These are phyloP conservation scores for Drosera capensis DNA, from an alignment of 148 eudicot genomes.

Conservation along the genomic window DNA sequence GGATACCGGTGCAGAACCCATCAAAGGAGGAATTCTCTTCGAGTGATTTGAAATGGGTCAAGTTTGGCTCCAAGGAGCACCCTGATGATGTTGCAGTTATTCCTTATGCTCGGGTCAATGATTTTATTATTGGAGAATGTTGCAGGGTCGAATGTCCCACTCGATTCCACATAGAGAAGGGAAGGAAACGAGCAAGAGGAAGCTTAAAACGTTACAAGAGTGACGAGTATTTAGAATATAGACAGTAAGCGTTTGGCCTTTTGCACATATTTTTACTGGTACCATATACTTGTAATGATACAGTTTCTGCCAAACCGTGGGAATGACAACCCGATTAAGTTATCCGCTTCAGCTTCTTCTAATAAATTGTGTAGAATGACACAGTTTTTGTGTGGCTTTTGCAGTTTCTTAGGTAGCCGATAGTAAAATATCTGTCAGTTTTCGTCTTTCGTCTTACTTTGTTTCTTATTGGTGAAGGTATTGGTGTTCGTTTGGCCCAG, in stretches of 20 bases:
- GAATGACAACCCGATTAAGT: too few relatives aligned
- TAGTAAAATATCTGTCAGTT: background rate
- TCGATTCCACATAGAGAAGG: conserved; percentile 88
- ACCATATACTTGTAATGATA: too few relatives aligned
- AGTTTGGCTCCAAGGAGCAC: conserved; percentile 57
- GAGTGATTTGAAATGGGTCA: conserved; percentile 64
- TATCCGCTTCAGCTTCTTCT: too few relatives aligned
- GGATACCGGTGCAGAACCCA: conserved; percentile 67
- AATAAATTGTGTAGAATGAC: too few relatives aligned
- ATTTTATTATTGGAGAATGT: conserved; percentile 81
- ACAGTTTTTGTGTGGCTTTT: too few relatives aligned
- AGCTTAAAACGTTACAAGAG: conserved; percentile 60
- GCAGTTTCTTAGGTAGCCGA: background rate
- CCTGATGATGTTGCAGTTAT: conserved; percentile 79
- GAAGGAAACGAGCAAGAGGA: conserved; percentile 58
- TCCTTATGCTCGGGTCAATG: conserved; percentile 75
- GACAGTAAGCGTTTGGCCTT: conserved; percentile 80
- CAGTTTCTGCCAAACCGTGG: too few relatives aligned
- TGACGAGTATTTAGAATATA: conserved; percentile 83
- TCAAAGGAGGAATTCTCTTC: conserved; percentile 60
- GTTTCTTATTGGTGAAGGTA: conserved; percentile 25
- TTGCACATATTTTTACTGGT: too few relatives aligned
- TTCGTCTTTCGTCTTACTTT: background rate
- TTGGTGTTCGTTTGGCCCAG: conserved; percentile 99
- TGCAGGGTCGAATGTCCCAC: conserved; percentile 77